Evolutionary conservation across 2,329 filamentous ascomycete genomes (phyloP).

Genomic region (Microdochium nivale): DNA sequence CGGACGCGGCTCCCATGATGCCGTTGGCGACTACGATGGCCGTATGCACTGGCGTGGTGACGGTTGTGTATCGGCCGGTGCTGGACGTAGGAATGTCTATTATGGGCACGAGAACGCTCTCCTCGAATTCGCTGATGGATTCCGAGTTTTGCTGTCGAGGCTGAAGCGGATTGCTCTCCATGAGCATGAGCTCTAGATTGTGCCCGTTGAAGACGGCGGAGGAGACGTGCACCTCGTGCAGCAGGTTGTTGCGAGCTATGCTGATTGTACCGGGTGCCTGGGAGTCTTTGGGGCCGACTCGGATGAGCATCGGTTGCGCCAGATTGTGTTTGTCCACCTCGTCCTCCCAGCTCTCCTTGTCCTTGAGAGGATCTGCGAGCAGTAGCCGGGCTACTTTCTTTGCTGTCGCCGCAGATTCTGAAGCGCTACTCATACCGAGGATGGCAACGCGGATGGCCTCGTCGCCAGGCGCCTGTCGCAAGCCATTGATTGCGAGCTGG

Average conservation of each 20-base stretch:
- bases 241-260: constrained; percentile 29
- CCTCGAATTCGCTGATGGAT: constrained; percentile 37
- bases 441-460: constrained; percentile 53
- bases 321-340: constrained; percentile 44
- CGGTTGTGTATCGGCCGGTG: constrained; percentile 54
- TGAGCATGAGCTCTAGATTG: constrained; percentile 56
- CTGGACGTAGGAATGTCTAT: constrained; percentile 61
- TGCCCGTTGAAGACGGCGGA: constrained; percentile 52
- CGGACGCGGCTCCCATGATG: constrained; percentile 54
- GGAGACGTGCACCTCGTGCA: constrained; percentile 54
- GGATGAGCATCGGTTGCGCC: constrained; percentile 53
- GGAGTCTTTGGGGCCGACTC: constrained; percentile 32
- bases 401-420: constrained; percentile 37
- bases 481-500: constrained; percentile 60
- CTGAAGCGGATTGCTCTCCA: constrained; percentile 41
- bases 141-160: constrained; percentile 25
- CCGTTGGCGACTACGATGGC: constrained; percentile 68
- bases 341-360: constrained; percentile 58
- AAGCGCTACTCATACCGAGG: constrained; percentile 34
- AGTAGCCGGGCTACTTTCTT: constrained; percentile 60
- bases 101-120: constrained; percentile 65
- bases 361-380: constrained; percentile 59
- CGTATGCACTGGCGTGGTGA: constrained; percentile 79
- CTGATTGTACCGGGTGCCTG: constrained; percentile 30
- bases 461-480: constrained; percentile 45